Percentiles rank a stretch among this genome's conserved stretches.
These are phyloP conservation scores for Boletus tomentosulus DNA, from an alignment of 768 basidiomycete species.

Conservation along the genomic window DNA sequence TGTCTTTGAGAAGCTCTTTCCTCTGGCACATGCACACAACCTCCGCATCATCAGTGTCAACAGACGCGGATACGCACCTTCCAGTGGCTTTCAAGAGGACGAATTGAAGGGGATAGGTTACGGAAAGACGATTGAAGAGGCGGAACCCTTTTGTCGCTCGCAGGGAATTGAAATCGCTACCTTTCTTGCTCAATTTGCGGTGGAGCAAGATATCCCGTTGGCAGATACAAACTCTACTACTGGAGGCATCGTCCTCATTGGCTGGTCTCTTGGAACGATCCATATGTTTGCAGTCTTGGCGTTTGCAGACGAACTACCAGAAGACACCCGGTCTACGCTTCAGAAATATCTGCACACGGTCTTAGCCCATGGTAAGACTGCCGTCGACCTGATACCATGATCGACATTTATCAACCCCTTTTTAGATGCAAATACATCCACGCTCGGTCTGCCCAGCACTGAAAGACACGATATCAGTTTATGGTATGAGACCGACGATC, in stretches of 20 bases:
- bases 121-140: constrained; percentile 14
- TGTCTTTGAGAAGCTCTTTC: constrained; percentile 18
- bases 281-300: constrained; percentile 10
- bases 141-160: constrained; percentile 10
- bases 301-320: constrained; percentile 10
- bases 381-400: not conserved
- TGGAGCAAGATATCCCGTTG: constrained; percentile 11
- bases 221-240: not conserved
- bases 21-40: constrained; percentile 17
- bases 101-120: constrained; percentile 9
- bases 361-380: constrained; percentile 13
- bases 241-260: constrained; percentile 15
- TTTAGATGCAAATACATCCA: constrained; percentile 3
- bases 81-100: constrained; percentile 18
- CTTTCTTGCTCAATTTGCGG: constrained; percentile 16
- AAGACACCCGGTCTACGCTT: constrained; percentile 5
- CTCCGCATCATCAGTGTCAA: constrained; percentile 24
- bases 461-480: not conserved
- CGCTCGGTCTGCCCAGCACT: constrained; percentile 9
- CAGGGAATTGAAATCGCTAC: constrained; percentile 19
- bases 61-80: constrained; percentile 26
- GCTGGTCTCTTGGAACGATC: constrained; percentile 19
- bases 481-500: constrained; percentile 3
- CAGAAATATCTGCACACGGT: constrained; percentile 18
- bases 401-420: not conserved